Base-by-base conservation (phyloP, 768 basidiomycete genomes). In the Hericium coralloides region DNA sequence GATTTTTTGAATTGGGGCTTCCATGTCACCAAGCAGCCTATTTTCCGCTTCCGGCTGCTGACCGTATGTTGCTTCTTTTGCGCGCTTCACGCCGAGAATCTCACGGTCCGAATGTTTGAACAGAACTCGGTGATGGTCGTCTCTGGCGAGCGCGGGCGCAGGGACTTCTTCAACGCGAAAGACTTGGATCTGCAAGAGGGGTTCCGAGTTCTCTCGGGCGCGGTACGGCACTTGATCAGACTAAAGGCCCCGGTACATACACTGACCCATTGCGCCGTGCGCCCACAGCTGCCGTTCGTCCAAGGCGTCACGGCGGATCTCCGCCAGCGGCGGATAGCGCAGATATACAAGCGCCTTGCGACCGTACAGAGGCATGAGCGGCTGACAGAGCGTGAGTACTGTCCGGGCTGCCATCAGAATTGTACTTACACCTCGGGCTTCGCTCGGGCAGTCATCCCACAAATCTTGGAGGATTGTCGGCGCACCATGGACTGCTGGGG, bases 1-100 rank as follows among this genome's bases (percentile, higher is more conserved):
- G 87, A 89, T 64, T 90, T 90, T 68, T 66, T 90, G 58, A 83
- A 81, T 64, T 80, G 82, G 73, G 87, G 82, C 14, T 87, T 89
- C 68, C 77, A 79, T 58, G 79, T 78, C 53, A 85, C 85, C 25
- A 85, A 84, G 3, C 76, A 84, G 60, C 76, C 76, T 56, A 65
- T 84, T 41, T 90, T 85, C 65, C 82, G 84, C 71, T 88, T 90
- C 72, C 77, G 80, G 38, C 75, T 90, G 62, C 70, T 89, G 61
- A 74, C 74, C 55, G 88, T 88, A 68, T 60, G 85, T 75, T 51
- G 38, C 38, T 18, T 55, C 52, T 38, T 49, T 56, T 36, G 37
- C 22, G 31, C 26, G 59, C 58, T 52, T 61, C 2, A 31, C 12
- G 38, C 20, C 36, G 23, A 45, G 23, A 22, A 15, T 38, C 50